A percentile compares a stretch with the other conserved stretches of the same genome.
These are phyloP conservation scores for Fusarium fujikuroi DNA, from an alignment of 2,329 filamentous ascomycete genomes.

Conservation along the genomic window DNA sequence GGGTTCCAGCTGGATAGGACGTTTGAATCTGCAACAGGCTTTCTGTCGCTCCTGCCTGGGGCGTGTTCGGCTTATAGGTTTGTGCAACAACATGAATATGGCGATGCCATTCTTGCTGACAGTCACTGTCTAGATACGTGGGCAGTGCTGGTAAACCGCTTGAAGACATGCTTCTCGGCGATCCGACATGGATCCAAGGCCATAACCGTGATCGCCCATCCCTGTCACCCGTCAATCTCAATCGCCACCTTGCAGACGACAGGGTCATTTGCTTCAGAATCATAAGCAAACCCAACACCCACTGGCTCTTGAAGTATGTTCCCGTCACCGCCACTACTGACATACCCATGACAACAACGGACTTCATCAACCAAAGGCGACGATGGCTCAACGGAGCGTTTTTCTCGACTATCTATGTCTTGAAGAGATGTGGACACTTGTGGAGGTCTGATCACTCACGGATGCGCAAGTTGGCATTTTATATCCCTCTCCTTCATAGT, in stretches of 20 bases:
- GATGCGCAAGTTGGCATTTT: background rate
- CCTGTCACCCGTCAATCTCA: background rate
- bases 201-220: background rate
- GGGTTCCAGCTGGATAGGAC: background rate
- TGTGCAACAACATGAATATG: rapidly evolving
- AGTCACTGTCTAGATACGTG: background rate
- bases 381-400: slow-evolving; percentile 9
- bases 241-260: slow-evolving; percentile 3
- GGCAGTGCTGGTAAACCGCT: background rate
- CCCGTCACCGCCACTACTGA: background rate
- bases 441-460: background rate
- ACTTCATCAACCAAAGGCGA: slow-evolving; percentile 3
- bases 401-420: slow-evolving; percentile 2
- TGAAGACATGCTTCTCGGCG: slow-evolving; percentile 6
- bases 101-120: rapidly evolving
- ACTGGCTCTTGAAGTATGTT: background rate
- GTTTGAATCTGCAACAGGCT: background rate
- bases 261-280: slow-evolving; percentile 1
- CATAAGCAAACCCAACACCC: background rate
- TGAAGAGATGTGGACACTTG: background rate
- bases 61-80: background rate
- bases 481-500: slow-evolving; percentile 1
- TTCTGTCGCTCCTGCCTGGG: background rate
- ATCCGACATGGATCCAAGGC: background rate
- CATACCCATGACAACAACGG: background rate